phyloP scores from a whole-genome alignment of 2,329 filamentous ascomycete species.

The Alternaria ethzedia region DNA sequence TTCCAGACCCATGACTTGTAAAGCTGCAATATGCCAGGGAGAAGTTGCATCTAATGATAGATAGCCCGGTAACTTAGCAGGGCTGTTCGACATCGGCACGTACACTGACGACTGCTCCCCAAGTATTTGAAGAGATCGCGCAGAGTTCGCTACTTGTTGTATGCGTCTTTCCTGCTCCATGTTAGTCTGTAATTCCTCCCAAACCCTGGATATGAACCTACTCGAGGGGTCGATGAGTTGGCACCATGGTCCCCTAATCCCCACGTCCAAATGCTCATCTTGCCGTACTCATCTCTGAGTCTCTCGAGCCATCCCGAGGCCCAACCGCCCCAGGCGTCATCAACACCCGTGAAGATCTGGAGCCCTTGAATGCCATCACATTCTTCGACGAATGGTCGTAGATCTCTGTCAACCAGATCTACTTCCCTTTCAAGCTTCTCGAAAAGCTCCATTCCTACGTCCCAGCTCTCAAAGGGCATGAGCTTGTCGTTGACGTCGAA shows the following conservation, averaged over 20 bases:
- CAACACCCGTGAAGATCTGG: slow-evolving; percentile 64
- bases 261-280: slow-evolving; percentile 86
- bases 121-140: slow-evolving; percentile 72
- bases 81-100: slow-evolving; percentile 71
- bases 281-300: slow-evolving; percentile 88
- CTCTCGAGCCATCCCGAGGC: slow-evolving; percentile 61
- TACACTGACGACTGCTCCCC: slow-evolving; percentile 76
- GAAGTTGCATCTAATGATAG: slow-evolving; percentile 68
- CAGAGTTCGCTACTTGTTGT: slow-evolving; percentile 73
- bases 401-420: slow-evolving; percentile 85
- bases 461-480: slow-evolving; percentile 79
- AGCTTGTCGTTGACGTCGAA: slow-evolving; percentile 82
- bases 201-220: slow-evolving; percentile 42
- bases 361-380: slow-evolving; percentile 91
- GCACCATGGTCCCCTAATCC: slow-evolving; percentile 69
- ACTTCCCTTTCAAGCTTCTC: slow-evolving; percentile 60
- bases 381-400: slow-evolving; percentile 88
- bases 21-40: slow-evolving; percentile 79
- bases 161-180: slow-evolving; percentile 63
- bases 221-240: slow-evolving; percentile 42
- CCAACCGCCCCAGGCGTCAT: slow-evolving; percentile 61
- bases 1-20: slow-evolving; percentile 79
- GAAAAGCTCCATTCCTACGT: slow-evolving; percentile 48
- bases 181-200: slow-evolving; percentile 14
- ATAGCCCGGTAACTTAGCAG: slow-evolving; percentile 62